Conservation (phyloP, 148 eudicot genomes). For the Arbutus unedo region DNA sequence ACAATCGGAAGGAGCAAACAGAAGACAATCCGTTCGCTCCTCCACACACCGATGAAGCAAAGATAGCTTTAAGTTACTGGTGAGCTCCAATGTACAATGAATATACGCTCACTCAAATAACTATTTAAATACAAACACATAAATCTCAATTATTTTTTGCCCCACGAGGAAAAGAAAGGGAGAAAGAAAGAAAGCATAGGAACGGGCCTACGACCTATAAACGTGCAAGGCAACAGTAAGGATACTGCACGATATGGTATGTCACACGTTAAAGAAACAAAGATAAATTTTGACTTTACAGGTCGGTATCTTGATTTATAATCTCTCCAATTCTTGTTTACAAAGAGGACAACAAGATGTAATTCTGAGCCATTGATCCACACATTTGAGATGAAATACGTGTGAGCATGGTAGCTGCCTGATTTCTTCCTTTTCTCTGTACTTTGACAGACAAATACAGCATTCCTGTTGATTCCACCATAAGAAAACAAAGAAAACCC, state of each 20-base stretch:
- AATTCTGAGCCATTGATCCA: conserved; percentile 92
- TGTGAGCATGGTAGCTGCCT: conserved; percentile 80
- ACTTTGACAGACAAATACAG: conserved; percentile 79
- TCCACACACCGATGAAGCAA: not conserved
- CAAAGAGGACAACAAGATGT: conserved; percentile 92
- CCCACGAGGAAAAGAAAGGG: not conserved
- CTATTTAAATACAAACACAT: conserved; percentile 4
- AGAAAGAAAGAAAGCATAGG: too few relatives aligned
- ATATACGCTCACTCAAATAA: conserved; percentile 22
- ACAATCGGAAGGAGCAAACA: not conserved
- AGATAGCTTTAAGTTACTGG: conserved; percentile 11
- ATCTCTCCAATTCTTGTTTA: conserved; percentile 60
- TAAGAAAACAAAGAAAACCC: not conserved
- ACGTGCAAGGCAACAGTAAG: too few relatives aligned
- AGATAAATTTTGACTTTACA: not conserved
- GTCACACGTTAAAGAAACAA: not conserved
- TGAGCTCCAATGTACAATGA: conserved; percentile 21
- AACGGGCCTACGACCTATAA: too few relatives aligned
- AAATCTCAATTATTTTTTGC: not conserved
- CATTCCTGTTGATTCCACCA: conserved; percentile 57
- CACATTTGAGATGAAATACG: conserved; percentile 72
- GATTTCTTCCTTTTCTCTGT: conserved; percentile 79
- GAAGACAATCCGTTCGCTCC: not conserved
- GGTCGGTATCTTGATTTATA: not conserved
- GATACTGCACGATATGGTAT: too few relatives aligned